Conservation (phyloP, 2,329 filamentous ascomycete species). For the Basipetospora chlamydospora region DNA sequence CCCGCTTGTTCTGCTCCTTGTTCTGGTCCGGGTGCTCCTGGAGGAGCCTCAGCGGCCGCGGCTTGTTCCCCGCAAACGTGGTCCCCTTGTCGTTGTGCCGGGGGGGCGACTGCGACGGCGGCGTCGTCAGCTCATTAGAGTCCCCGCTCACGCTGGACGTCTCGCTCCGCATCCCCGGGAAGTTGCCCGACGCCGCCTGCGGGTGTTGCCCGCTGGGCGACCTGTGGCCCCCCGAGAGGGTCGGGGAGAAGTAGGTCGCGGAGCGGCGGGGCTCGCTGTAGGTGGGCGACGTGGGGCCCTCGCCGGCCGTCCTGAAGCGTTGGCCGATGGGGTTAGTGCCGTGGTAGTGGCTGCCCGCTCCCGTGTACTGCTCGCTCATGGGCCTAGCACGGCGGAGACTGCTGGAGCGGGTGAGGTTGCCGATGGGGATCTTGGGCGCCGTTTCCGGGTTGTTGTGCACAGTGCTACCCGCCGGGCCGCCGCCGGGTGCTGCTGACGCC, state of each 20-base stretch:
- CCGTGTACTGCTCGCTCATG: constrained; percentile 48
- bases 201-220: constrained; percentile 31
- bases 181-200: constrained; percentile 38
- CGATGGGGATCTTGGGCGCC: constrained; percentile 62
- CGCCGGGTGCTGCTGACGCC: no score
- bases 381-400: constrained; percentile 42
- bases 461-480: constrained; percentile 16
- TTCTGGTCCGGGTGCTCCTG: constrained; percentile 45
- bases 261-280: constrained; percentile 44
- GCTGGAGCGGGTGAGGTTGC: constrained; percentile 35
- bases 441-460: constrained; percentile 53
- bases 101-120: constrained; percentile 39
- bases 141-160: constrained; percentile 54
- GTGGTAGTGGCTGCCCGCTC: constrained; percentile 21
- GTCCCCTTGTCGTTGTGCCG: constrained; percentile 38
- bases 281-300: constrained; percentile 46
- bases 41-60: constrained; percentile 73
- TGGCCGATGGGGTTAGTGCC: constrained; percentile 54
- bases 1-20: constrained; percentile 36
- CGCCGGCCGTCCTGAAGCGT: constrained; percentile 73
- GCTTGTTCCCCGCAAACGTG: constrained; percentile 52
- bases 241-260: constrained; percentile 47
- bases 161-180: constrained; percentile 56
- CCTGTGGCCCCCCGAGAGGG: constrained; percentile 25
- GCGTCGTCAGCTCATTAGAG: constrained; percentile 37